These are phyloP conservation scores for Rutstroemia sp. DNA, from an alignment of 2,329 filamentous ascomycete species.

Conservation along the genomic window DNA sequence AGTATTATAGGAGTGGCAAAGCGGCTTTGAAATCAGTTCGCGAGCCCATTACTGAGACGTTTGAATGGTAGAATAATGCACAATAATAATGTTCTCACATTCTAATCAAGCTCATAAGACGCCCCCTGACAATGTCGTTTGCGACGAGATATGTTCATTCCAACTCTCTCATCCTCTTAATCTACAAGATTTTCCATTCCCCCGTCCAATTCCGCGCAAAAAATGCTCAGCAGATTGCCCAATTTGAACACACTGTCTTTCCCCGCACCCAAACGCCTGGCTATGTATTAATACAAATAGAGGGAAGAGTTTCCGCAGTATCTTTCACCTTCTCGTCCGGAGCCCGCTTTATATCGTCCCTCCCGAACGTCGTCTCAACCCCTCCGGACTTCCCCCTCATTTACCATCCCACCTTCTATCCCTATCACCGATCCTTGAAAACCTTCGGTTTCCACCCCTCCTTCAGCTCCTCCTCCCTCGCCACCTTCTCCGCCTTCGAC, in stretches of 20 bases:
- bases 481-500: conserved; percentile 61
- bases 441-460: conserved; percentile 93
- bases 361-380: background rate
- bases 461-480: conserved; percentile 69
- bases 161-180: background rate
- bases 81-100: background rate
- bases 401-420: background rate
- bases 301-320: conserved; percentile 9
- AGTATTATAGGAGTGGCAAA: background rate
- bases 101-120: background rate
- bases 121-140: no score
- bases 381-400: background rate
- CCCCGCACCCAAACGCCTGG: conserved; percentile 8
- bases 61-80: background rate
- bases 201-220: background rate
- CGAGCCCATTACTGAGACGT: background rate
- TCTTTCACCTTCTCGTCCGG: background rate
- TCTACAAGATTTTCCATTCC: background rate
- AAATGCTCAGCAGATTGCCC: conserved; percentile 6
- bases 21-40: background rate
- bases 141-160: background rate
- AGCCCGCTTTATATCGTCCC: background rate
- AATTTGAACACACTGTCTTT: conserved; percentile 3
- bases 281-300: conserved; percentile 11
- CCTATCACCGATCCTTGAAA: conserved; percentile 68